Percentiles rank a stretch among this genome's conserved stretches.
Conservation (phyloP, 2,329 filamentous ascomycete genomes). For the Fusarium decemcellulare region DNA sequence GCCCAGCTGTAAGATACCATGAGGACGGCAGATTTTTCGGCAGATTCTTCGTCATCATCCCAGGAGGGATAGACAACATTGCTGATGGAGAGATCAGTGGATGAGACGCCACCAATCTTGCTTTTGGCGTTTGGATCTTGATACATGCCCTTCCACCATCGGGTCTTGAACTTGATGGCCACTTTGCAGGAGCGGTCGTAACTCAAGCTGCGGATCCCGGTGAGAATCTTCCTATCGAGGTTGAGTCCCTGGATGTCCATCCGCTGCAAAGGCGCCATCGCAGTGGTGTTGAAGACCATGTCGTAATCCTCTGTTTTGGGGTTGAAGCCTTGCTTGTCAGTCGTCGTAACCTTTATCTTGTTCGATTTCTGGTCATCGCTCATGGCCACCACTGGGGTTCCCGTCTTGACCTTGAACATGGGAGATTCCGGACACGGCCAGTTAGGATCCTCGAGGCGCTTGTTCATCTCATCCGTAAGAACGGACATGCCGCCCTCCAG, state of each 20-base stretch:
- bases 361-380: neutral
- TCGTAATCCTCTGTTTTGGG: constrained; percentile 1
- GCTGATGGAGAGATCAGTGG: constrained; percentile 11
- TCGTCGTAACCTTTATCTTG: constrained; percentile 11
- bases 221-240: constrained; percentile 2
- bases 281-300: constrained; percentile 37
- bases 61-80: constrained; percentile 32
- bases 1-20: constrained; percentile 37
- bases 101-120: constrained; percentile 23
- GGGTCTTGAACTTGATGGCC: constrained; percentile 33
- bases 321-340: neutral
- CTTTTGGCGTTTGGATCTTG: too few species aligned
- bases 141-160: constrained; percentile 40
- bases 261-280: constrained; percentile 23
- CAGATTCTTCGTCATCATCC: constrained; percentile 15
- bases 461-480: constrained; percentile 23
- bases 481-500: constrained; percentile 34
- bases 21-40: constrained; percentile 13
- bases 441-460: neutral
- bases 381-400: constrained; percentile 9
- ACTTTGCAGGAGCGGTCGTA: constrained; percentile 35
- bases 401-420: constrained; percentile 1
- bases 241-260: constrained; percentile 20
- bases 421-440: neutral
- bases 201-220: constrained; percentile 18